Evolutionary conservation across 257 asterid species (phyloP).

Genomic region (Cordia subcordata): DNA sequence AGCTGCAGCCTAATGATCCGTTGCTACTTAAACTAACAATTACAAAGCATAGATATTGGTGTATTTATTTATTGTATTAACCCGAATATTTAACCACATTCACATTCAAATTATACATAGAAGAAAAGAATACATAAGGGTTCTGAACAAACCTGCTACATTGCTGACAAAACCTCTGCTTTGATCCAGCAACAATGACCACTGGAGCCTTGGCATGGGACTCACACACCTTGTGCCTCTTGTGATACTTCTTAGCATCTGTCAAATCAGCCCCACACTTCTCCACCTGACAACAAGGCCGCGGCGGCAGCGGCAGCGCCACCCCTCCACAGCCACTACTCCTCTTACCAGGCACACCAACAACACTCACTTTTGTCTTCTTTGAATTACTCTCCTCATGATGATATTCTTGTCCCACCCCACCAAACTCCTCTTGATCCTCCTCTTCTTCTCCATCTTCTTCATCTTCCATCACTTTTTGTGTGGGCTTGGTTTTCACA

Average conservation of each 20-base stretch:
- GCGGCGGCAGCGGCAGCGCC: constrained; percentile 11
- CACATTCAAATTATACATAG: too few relatives aligned
- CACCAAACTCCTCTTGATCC: constrained; percentile 8
- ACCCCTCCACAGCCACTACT: constrained; percentile 5
- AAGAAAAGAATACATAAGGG: not conserved
- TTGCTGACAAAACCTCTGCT: constrained; percentile 68
- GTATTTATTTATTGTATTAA: too few relatives aligned
- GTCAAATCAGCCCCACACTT: constrained; percentile 37
- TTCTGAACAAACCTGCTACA: constrained; percentile 48
- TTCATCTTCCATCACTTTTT: constrained; percentile 24
- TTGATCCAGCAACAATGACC: constrained; percentile 36
- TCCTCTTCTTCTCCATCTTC: constrained; percentile 13
- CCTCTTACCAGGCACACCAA: constrained; percentile 11
- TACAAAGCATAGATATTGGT: too few relatives aligned
- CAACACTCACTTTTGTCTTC: constrained; percentile 32
- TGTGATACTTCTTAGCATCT: constrained; percentile 42
- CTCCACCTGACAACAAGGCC: constrained; percentile 41
- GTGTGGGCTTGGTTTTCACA: constrained; percentile 16
- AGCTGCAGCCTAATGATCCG: too few relatives aligned
- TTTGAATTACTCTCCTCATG: constrained; percentile 19
- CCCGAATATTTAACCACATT: too few relatives aligned
- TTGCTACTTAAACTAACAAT: too few relatives aligned
- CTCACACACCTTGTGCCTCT: constrained; percentile 58
- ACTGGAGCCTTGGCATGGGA: constrained; percentile 52
- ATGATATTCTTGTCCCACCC: constrained; percentile 2